A percentile compares a stretch with the other conserved stretches of the same genome.
Conservation (phyloP, 768 basidiomycete genomes). For the Thelephora ganbajun region DNA sequence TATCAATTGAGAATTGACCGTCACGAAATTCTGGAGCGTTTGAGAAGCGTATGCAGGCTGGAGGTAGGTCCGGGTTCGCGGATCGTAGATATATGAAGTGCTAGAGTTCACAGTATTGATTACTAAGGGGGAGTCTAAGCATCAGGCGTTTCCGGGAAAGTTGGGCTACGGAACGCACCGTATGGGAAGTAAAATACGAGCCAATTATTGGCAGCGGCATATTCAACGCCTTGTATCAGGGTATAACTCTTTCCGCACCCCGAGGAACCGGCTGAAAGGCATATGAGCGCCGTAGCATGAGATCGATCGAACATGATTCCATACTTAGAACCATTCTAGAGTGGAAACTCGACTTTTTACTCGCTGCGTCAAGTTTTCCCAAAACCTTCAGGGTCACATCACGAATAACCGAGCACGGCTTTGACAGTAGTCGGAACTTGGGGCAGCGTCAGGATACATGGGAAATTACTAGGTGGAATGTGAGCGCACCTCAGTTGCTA, state of each 20-base stretch:
- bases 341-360: conserved; percentile 31
- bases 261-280: conserved; percentile 44
- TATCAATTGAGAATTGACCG: conserved; percentile 40
- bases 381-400: conserved; percentile 44
- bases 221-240: conserved; percentile 63
- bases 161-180: conserved; percentile 26
- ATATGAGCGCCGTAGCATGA: background rate
- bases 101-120: conserved; percentile 61
- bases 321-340: conserved; percentile 53
- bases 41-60: conserved; percentile 56
- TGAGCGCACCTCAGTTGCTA: conserved; percentile 53
- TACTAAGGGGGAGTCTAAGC: conserved; percentile 17
- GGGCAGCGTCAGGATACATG: conserved; percentile 4
- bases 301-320: conserved; percentile 14
- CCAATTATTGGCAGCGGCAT: conserved; percentile 53
- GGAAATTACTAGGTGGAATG: background rate
- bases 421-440: conserved; percentile 57
- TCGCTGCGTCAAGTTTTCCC: conserved; percentile 37
- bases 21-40: conserved; percentile 44
- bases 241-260: conserved; percentile 78
- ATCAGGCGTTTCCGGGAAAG: background rate
- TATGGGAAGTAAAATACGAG: conserved; percentile 78
- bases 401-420: conserved; percentile 62
- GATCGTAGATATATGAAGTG: conserved; percentile 58
- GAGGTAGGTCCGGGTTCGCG: conserved; percentile 61